Evolutionary conservation across 2,329 filamentous ascomycete genomes (phyloP), one percentile per base, ranked within the genome.

Genomic region (Calonectria naviculata): DNA sequence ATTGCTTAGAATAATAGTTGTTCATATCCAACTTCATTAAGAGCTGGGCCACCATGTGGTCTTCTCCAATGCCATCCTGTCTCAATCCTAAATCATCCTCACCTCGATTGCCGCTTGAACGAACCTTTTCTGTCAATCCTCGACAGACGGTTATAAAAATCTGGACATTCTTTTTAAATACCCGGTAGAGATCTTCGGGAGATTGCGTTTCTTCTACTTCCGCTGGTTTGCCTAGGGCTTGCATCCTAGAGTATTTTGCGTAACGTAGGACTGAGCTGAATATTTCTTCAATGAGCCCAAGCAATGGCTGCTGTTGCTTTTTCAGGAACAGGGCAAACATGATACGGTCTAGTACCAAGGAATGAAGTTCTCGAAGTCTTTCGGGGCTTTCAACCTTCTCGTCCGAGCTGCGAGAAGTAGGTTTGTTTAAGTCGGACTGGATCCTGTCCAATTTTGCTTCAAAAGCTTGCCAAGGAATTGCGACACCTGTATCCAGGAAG

Each of bases 401-500:
- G 62, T 75, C 63, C 86, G 65, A 68, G 17, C 62, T 68, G 26
- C 62, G 86, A 1, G 85, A 84, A 1, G 78, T 85, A 1, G 86
- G 85, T 1, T 79, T 82, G 17, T 84, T 83, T 0, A 96, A 83
- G 21, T 87, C 86, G 2, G 78, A 78, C 80, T 96, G 89, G 17
- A 97, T 87, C 10, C 84, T 86, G 29, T 91, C 85, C 0, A 98
- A 85, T 74, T 91, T 93, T 0, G 79, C 79, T 60, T 93, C 90
- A 71, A 98, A 96, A 0, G 85, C 84, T 26, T 84, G 85, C 95
- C 96, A 98, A 0, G 92, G 91, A 19, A 88, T 87, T 9, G 89
- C 89, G 62, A 98, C 92, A 2, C 93, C 95, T 0, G 91, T 89
- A 69, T 96, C 94, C 73, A 97, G 93, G 76, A 95, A 93, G 79